A percentile compares a stretch with the other conserved stretches of the same genome.
Conservation (phyloP, 2,329 filamentous ascomycete species). For the Didymella arachidicola region DNA sequence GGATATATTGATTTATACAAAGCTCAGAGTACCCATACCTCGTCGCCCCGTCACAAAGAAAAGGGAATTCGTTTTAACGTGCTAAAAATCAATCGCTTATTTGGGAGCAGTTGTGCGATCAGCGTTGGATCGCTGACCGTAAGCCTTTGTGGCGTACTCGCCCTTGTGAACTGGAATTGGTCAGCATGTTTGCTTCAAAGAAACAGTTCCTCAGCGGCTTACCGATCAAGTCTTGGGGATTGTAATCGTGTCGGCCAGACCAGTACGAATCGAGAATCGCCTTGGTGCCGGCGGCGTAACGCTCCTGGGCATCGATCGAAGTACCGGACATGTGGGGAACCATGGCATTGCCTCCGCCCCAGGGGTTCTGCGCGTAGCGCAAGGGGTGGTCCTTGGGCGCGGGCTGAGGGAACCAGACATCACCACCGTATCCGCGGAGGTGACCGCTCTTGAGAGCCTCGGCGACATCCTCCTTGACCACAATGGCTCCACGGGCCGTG, state of each 20-base stretch:
- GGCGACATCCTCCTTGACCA: constrained; percentile 98
- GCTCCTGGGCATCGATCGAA: constrained; percentile 91
- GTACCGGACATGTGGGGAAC: constrained; percentile 99
- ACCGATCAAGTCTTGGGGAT: constrained; percentile 82
- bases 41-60: constrained; percentile 24
- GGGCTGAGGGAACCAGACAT: constrained; percentile 98
- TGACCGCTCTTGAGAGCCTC: constrained; percentile 91
- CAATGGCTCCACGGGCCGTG: constrained; percentile 97
- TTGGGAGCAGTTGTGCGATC: constrained; percentile 25
- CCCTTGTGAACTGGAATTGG: constrained; percentile 70
- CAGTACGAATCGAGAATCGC: constrained; percentile 91
- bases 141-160: constrained; percentile 94
- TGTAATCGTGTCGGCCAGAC: constrained; percentile 85
- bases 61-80: constrained; percentile 32
- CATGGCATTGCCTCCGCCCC: constrained; percentile 97
- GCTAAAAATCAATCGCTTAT: constrained; percentile 26
- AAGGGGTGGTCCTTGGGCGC: constrained; percentile 92
- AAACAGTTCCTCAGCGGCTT: too few relatives aligned
- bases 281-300: constrained; percentile 86
- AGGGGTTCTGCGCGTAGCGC: constrained; percentile 91
- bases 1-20: constrained; percentile 37
- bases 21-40: constrained; percentile 26
- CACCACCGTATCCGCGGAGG: constrained; percentile 85
- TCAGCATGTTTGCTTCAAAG: too few relatives aligned
- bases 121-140: constrained; percentile 72